Base-by-base conservation (phyloP, 495 filamentous ascomycete species). In the Tetracladium setigerum region DNA sequence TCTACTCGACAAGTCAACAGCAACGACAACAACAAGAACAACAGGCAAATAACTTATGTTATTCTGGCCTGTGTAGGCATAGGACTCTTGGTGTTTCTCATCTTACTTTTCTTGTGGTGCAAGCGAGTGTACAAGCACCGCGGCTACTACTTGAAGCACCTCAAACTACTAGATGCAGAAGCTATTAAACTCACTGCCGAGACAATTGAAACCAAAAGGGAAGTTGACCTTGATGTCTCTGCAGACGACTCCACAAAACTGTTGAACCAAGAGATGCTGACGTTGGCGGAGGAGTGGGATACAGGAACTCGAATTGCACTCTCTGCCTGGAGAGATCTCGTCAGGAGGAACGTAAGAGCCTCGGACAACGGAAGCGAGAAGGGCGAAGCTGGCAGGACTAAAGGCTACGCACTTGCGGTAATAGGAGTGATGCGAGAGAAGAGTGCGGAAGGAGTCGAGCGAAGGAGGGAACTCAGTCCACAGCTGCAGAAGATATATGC, bases 281-380 rank as follows among this genome's bases (percentile, higher is more conserved):
- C 8, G 3, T 30, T n/a, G 17, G 52, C 47, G 1, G 42, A 38
- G 3, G 42, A 50, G 15, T 55, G 37, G 30, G 52, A 55, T 42
- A 38, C 12, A 10, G 32, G 41, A 5, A 43, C 50, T 13, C 30
- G 47, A 2, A 55, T 50, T 12, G 41, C 41, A 14, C 35, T 55
- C 9, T 1, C 15, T 7, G 38, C 47, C 17, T 55, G 47, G 47
- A 38, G 47, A 32, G 52, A 55, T 38, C 31, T 50, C 14, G 41
- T 50, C 19, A 3, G 22, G 18, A 37, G 14, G 43, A 4, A 10
- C 7, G 30, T 40, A 11, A 30, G 12, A 3, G 37, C 30, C 30
- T 11, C 42, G 11, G 38, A 46, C 36, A 40, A n/a, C n/a, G 22
- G 5, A 40, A 37, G 10, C 12, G 43, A 53, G 35, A 19, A 27